A percentile compares a stretch with the other conserved stretches of the same genome.
These are phyloP conservation scores for Lycium barbarum DNA, from an alignment of 257 asterid species.

Conservation along the genomic window DNA sequence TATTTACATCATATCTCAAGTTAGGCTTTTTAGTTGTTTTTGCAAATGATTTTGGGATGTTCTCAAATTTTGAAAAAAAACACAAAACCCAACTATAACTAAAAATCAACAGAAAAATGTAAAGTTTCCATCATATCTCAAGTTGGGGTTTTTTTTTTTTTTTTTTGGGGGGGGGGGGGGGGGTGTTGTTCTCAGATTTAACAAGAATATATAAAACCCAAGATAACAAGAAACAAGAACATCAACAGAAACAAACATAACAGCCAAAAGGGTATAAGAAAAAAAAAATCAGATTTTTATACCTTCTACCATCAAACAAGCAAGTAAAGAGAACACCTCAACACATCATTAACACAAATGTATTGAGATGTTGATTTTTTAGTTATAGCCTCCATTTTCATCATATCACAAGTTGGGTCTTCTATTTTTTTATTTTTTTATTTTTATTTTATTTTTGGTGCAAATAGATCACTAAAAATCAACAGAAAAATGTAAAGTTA, in stretches of 20 bases:
- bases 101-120: not conserved
- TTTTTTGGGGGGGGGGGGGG: no score
- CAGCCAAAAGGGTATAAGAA: not conserved
- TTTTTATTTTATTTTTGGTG: no score
- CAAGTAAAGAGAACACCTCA: no score
- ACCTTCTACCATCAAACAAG: slow-evolving; percentile 66
- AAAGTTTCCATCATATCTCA: not conserved
- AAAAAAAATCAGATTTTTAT: not conserved
- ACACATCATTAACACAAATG: no score
- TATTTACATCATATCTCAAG: slow-evolving; percentile 9
- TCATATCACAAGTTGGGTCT: no score
- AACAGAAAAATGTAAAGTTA: not conserved
- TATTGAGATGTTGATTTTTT: no score
- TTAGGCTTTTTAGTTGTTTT: not conserved
- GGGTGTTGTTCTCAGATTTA: no score
- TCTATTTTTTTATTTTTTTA: no score
- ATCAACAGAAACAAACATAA: not conserved
- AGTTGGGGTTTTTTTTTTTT: no score
- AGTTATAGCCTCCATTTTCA: no score
- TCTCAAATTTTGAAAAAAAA: no score
- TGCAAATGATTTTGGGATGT: not conserved
- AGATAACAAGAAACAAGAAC: not conserved
- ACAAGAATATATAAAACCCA: no score
- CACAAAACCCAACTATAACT: not conserved
- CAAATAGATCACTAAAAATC: not conserved